These are phyloP conservation scores for Flueggea neowawraea DNA, from an alignment of 441 rosid species.

Conservation along the genomic window DNA sequence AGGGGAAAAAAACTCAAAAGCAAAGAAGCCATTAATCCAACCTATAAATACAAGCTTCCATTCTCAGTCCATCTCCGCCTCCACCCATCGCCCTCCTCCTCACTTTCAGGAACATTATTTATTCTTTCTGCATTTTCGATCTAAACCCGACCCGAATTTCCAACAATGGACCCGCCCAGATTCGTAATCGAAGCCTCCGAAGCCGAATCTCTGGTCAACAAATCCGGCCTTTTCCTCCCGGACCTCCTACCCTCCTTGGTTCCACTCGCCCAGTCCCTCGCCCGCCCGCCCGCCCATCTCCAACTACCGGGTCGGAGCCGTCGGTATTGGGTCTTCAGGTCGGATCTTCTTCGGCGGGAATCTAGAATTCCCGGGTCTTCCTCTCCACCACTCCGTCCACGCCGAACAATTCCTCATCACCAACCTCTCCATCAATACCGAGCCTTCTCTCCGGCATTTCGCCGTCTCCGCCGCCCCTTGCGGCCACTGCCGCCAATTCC, in stretches of 20 bases:
- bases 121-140: neutral
- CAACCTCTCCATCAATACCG: conserved; percentile 45
- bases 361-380: conserved; percentile 86
- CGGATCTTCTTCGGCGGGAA: conserved; percentile 85
- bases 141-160: neutral
- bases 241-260: conserved; percentile 72
- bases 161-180: conserved; percentile 50
- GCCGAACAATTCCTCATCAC: conserved; percentile 91
- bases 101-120: conserved; percentile 24
- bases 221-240: conserved; percentile 43
- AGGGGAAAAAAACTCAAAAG: too few species aligned
- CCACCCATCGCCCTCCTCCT: conserved; percentile 4
- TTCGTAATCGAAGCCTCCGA: conserved; percentile 72
- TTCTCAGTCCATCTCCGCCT: too few species aligned
- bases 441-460: conserved; percentile 27
- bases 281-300: conserved; percentile 93
- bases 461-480: conserved; percentile 96
- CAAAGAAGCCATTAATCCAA: too few species aligned
- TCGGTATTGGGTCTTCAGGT: conserved; percentile 86
- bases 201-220: conserved; percentile 57
- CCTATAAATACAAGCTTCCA: too few species aligned
- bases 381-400: conserved; percentile 60
- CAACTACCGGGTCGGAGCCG: conserved; percentile 70
- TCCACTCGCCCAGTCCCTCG: conserved; percentile 48
- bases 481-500: conserved; percentile 98